phyloP scores from a whole-genome alignment of 331 rosid genomes.

The Arachis monticola region DNA sequence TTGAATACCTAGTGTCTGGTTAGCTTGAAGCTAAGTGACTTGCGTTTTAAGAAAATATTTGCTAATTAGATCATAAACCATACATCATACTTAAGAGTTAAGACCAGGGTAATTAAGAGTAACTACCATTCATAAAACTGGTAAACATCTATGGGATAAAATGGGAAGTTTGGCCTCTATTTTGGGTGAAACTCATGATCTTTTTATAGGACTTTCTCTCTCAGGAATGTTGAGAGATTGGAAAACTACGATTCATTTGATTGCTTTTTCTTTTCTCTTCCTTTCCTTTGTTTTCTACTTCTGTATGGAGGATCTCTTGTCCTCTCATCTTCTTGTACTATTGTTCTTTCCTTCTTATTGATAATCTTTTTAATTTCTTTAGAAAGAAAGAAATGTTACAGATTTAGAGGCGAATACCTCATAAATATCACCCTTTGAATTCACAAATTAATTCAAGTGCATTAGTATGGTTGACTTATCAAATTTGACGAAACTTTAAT shows the following conservation, averaged over 20 bases:
- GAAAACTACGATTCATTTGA: too few relatives aligned
- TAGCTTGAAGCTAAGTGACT: neutral
- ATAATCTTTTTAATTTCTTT: too few relatives aligned
- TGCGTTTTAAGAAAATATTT: neutral
- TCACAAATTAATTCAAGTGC: conserved; percentile 17
- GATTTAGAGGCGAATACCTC: neutral
- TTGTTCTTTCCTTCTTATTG: too few relatives aligned
- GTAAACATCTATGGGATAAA: conserved; percentile 2
- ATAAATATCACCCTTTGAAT: neutral
- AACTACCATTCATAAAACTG: neutral
- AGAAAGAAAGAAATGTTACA: neutral
- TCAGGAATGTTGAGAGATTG: too few relatives aligned
- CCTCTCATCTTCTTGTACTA: too few relatives aligned
- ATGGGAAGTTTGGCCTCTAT: too few relatives aligned
- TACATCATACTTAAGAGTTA: neutral
- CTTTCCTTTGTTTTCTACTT: too few relatives aligned
- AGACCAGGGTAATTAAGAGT: neutral
- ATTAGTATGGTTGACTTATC: conserved; percentile 1
- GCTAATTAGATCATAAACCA: neutral
- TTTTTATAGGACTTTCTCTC: too few relatives aligned
- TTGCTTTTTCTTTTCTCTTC: too few relatives aligned
- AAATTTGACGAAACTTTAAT: conserved; percentile 6
- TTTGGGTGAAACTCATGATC: too few relatives aligned
- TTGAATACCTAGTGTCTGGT: neutral
- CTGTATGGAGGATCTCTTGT: too few relatives aligned